These are phyloP conservation scores for Colletotrichum gigasporum DNA, from an alignment of 2,329 filamentous ascomycete species.

Conservation along the genomic window DNA sequence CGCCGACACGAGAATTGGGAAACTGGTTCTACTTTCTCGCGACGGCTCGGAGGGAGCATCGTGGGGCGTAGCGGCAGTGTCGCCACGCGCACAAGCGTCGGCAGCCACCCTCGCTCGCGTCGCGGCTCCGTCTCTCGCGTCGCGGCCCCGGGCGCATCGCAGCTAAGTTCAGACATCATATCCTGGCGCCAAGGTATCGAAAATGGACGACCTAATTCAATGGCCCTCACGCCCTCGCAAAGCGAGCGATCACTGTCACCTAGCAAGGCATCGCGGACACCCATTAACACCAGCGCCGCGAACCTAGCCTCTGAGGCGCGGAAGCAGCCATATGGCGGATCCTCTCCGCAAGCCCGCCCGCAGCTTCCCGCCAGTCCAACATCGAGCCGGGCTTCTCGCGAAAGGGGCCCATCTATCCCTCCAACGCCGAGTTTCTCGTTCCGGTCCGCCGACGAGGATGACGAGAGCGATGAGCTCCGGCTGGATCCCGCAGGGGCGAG, in stretches of 20 bases:
- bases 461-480: constrained; percentile 49
- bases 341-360: constrained; percentile 34
- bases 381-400: constrained; percentile 40
- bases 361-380: constrained; percentile 49
- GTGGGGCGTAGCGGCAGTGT: constrained; percentile 66
- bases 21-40: constrained; percentile 78
- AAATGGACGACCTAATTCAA: constrained; percentile 48
- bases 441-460: constrained; percentile 48
- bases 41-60: constrained; percentile 67
- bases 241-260: constrained; percentile 67
- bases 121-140: constrained; percentile 61
- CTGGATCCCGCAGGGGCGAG: constrained; percentile 51
- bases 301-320: constrained; percentile 58
- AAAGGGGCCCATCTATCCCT: constrained; percentile 44
- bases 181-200: constrained; percentile 82
- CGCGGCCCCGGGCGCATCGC: constrained; percentile 39
- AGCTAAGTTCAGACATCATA: constrained; percentile 75
- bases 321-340: constrained; percentile 52
- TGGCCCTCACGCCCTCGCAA: constrained; percentile 48
- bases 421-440: constrained; percentile 67
- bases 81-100: constrained; percentile 60
- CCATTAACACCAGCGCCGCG: constrained; percentile 46
- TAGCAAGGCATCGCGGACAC: constrained; percentile 49
- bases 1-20: constrained; percentile 82
- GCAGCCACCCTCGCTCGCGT: constrained; percentile 58